Evolutionary conservation across 257 asterid species (phyloP).

Genomic region (Rubia yunnanensis): DNA sequence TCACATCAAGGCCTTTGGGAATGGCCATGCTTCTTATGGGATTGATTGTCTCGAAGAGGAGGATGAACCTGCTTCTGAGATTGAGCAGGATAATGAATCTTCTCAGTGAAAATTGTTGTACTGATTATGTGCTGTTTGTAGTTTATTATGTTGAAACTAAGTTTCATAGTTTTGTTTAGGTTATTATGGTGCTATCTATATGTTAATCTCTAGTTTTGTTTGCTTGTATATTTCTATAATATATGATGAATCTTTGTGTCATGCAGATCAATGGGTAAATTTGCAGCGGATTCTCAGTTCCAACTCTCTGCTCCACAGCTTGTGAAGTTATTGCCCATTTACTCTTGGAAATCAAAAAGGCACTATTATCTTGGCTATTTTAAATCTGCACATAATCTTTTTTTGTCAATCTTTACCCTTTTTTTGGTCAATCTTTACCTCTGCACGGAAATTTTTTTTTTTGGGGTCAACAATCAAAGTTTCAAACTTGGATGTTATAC

Average conservation of each 20-base stretch:
- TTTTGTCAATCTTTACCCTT: no score
- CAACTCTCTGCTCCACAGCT: neutral
- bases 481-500: no score
- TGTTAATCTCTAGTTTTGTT: neutral
- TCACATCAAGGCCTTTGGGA: conserved; percentile 39
- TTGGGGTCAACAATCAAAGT: no score
- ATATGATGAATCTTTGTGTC: neutral
- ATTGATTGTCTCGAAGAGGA: conserved; percentile 37
- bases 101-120: conserved; percentile 2
- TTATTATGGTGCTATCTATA: neutral
- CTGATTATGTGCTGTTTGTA: neutral
- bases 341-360: neutral
- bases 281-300: neutral
- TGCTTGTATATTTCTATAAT: neutral
- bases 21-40: conserved; percentile 37
- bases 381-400: no score
- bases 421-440: no score
- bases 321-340: neutral
- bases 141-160: neutral
- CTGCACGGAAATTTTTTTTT: no score
- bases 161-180: neutral
- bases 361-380: no score
- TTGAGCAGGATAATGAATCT: conserved; percentile 35
- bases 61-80: conserved; percentile 39
- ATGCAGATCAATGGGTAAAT: neutral